Percentiles rank a stretch among this genome's conserved stretches.
Conservation (phyloP, 495 filamentous ascomycete genomes). For the Podospora conica region DNA sequence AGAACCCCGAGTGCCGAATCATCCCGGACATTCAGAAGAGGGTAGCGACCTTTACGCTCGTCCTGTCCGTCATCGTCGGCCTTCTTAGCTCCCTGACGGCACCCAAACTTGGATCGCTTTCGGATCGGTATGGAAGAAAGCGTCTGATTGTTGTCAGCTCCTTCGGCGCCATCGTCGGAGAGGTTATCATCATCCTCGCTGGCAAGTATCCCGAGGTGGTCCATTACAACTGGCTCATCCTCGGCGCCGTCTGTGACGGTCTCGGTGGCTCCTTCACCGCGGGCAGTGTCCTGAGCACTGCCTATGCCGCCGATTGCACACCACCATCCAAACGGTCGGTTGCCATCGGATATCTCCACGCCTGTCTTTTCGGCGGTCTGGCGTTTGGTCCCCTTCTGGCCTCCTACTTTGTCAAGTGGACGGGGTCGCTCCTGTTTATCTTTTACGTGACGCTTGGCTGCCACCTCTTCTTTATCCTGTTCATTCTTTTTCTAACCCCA, state of each 20-base stretch:
- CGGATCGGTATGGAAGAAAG: slow-evolving; percentile 82
- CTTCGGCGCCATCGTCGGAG: slow-evolving; percentile 58
- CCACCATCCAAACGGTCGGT: slow-evolving; percentile 68
- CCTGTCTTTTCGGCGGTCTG: slow-evolving; percentile 77
- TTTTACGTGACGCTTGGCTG: slow-evolving; percentile 73
- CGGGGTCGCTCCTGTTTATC: slow-evolving; percentile 59
- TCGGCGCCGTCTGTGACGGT: slow-evolving; percentile 72
- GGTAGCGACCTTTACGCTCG: slow-evolving; percentile 72
- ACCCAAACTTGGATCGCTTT: slow-evolving; percentile 77
- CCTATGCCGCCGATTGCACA: slow-evolving; percentile 87
- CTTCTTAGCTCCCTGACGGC: slow-evolving; percentile 66
- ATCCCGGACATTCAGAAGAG: slow-evolving; percentile 62
- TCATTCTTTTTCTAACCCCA: slow-evolving; percentile 63
- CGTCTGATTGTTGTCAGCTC: slow-evolving; percentile 61
- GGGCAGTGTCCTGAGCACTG: slow-evolving; percentile 69
- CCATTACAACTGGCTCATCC: slow-evolving; percentile 64
- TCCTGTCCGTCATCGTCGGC: slow-evolving; percentile 63
- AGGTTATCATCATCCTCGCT: slow-evolving; percentile 69
- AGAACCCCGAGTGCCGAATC: slow-evolving; percentile 64
- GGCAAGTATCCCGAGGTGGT: slow-evolving; percentile 66
- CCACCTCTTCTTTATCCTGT: slow-evolving; percentile 64
- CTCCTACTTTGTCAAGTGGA: slow-evolving; percentile 66
- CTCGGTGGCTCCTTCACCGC: slow-evolving; percentile 81
- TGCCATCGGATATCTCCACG: slow-evolving; percentile 86
- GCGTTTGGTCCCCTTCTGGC: slow-evolving; percentile 76